phyloP scores from a whole-genome alignment of 257 asterid genomes.

The Knoxia roxburghii region DNA sequence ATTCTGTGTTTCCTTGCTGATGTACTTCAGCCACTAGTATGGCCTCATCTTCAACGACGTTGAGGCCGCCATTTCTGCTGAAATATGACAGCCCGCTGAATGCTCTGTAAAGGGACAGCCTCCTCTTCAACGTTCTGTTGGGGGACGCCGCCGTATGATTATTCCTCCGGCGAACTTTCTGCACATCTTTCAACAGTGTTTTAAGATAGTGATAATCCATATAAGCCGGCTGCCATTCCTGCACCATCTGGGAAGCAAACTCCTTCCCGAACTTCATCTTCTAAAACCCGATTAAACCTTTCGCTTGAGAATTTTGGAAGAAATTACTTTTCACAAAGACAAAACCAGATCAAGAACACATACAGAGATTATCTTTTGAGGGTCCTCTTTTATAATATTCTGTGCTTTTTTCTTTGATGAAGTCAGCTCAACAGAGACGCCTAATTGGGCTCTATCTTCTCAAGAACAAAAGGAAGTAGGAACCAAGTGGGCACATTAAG shows the following conservation, averaged over 20 bases:
- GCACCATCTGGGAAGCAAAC: constrained; percentile 76
- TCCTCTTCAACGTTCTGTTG: constrained; percentile 43
- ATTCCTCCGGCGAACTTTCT: constrained; percentile 22
- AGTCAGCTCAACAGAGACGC: no score
- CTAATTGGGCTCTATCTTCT: no score
- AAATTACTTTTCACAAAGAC: no score
- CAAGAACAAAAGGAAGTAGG: no score
- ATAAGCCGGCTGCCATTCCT: constrained; percentile 76
- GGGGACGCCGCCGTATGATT: no score
- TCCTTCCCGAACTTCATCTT: constrained; percentile 93
- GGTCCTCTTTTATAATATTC: no score
- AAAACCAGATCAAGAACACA: no score
- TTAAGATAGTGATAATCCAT: constrained; percentile 65
- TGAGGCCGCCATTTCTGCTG: constrained; percentile 18
- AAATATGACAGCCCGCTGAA: constrained; percentile 59
- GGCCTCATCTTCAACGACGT: constrained; percentile 50
- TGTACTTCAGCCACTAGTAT: constrained; percentile 47
- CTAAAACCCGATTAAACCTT: no score
- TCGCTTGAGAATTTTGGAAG: no score
- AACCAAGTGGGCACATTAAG: no score
- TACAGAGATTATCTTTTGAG: no score
- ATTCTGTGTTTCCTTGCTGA: constrained; percentile 18
- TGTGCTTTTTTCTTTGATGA: no score
- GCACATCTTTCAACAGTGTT: constrained; percentile 38
- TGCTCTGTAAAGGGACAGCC: constrained; percentile 63